Conservation (phyloP, 2,329 filamentous ascomycete species). For the Talaromyces funiculosus region DNA sequence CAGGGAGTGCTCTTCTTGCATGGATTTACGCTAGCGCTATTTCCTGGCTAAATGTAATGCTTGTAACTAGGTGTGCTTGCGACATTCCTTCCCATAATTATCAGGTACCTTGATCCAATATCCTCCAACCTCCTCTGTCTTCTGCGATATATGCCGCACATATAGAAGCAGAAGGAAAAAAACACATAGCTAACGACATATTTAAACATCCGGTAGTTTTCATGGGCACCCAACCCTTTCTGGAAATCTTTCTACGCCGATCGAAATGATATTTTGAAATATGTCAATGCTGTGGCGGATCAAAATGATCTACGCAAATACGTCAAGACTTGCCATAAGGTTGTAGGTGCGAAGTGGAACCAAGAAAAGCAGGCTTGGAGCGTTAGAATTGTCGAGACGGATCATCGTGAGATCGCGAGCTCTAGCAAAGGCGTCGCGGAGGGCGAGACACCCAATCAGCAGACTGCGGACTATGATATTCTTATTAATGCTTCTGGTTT, state of each 20-base stretch:
- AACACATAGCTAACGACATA: constrained; percentile 16
- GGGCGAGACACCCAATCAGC: background rate
- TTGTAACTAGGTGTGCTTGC: background rate
- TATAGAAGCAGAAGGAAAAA: background rate
- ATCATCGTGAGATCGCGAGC: background rate
- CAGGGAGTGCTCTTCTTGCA: background rate
- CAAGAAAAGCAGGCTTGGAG: constrained; percentile 19
- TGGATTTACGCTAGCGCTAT: background rate
- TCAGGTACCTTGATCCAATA: background rate
- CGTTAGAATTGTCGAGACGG: constrained; percentile 16
- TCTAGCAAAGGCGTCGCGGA: no score
- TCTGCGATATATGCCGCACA: background rate
- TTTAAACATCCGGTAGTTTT: constrained; percentile 37
- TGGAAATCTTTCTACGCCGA: constrained; percentile 42
- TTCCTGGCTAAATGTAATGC: background rate
- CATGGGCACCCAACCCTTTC: constrained; percentile 35
- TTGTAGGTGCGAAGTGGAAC: constrained; percentile 37
- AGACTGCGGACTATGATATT: constrained; percentile 18
- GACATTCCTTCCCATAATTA: constrained; percentile 1
- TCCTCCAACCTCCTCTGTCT: background rate
- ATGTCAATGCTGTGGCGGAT: constrained; percentile 34
- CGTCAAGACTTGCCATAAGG: constrained; percentile 26
- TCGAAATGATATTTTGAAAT: no score
- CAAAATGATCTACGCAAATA: constrained; percentile 39
- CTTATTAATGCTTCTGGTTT: constrained; percentile 25